Percentiles rank a stretch among this genome's conserved stretches.
Evolutionary conservation across 441 rosid genomes (phyloP).

Genomic region (Adansonia grandidieri): DNA sequence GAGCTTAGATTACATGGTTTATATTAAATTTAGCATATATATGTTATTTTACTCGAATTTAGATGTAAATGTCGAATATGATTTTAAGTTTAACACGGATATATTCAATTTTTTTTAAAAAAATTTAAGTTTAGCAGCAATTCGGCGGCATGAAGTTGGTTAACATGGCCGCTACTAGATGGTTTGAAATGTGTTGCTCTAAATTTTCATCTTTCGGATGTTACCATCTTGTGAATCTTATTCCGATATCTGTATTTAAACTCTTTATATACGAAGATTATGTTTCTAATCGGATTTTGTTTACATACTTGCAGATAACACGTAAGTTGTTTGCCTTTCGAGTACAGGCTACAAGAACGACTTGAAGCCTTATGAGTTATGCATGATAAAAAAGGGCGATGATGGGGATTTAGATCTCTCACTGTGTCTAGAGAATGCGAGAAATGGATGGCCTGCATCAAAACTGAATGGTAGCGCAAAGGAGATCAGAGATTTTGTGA

Average conservation of each 20-base stretch:
- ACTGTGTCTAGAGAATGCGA: slow-evolving; percentile 33
- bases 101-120: too few relatives aligned
- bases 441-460: slow-evolving; percentile 34
- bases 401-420: slow-evolving; percentile 31
- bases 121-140: too few relatives aligned
- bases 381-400: slow-evolving; percentile 31
- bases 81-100: too few relatives aligned
- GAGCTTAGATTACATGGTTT: background rate
- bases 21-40: background rate
- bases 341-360: slow-evolving; percentile 34
- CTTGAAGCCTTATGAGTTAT: slow-evolving; percentile 23
- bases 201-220: slow-evolving; percentile 1
- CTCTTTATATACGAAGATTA: background rate
- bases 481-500: slow-evolving; percentile 23
- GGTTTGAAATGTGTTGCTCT: background rate
- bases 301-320: slow-evolving; percentile 51
- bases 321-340: slow-evolving; percentile 41
- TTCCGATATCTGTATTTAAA: background rate
- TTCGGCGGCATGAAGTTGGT: background rate
- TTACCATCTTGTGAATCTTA: background rate
- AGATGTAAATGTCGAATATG: too few relatives aligned
- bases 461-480: slow-evolving; percentile 33
- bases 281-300: background rate
- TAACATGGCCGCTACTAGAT: slow-evolving; percentile 6
- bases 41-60: too few relatives aligned